Percentiles rank a stretch among this genome's conserved stretches.
These are phyloP conservation scores for Trichoderma gamsii DNA, from an alignment of 495 filamentous ascomycete genomes.

Conservation along the genomic window DNA sequence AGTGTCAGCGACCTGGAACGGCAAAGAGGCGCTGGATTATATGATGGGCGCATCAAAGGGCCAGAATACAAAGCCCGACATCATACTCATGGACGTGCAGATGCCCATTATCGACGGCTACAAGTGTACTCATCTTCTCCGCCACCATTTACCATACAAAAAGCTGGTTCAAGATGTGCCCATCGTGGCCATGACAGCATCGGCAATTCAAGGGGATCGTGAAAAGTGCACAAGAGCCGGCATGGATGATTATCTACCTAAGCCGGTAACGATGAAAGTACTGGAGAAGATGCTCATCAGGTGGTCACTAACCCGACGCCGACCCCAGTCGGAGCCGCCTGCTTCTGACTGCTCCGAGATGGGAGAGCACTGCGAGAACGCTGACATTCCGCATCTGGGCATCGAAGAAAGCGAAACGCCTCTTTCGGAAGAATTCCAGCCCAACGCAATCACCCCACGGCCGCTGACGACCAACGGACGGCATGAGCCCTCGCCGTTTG, in stretches of 20 bases:
- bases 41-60: constrained; percentile 34
- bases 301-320: constrained; percentile 35
- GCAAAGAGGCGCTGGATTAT: constrained; percentile 69
- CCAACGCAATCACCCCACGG: constrained; percentile 26
- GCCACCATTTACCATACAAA: constrained; percentile 54
- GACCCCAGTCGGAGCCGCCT: neutral
- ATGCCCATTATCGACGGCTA: constrained; percentile 83
- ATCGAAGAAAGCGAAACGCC: constrained; percentile 19
- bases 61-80: constrained; percentile 51
- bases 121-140: constrained; percentile 63
- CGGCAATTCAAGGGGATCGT: constrained; percentile 71
- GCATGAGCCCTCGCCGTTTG: constrained; percentile 18
- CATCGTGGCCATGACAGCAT: constrained; percentile 78
- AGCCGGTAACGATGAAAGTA: constrained; percentile 62
- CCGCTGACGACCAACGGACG: constrained; percentile 20
- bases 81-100: constrained; percentile 86
- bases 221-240: constrained; percentile 72
- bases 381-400: constrained; percentile 27
- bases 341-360: constrained; percentile 27
- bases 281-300: constrained; percentile 68
- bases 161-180: constrained; percentile 49
- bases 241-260: constrained; percentile 81
- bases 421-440: constrained; percentile 19
- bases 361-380: constrained; percentile 26
- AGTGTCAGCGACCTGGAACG: constrained; percentile 66